Conservation (phyloP, 768 basidiomycete species). For the Mrakia frigida region DNA sequence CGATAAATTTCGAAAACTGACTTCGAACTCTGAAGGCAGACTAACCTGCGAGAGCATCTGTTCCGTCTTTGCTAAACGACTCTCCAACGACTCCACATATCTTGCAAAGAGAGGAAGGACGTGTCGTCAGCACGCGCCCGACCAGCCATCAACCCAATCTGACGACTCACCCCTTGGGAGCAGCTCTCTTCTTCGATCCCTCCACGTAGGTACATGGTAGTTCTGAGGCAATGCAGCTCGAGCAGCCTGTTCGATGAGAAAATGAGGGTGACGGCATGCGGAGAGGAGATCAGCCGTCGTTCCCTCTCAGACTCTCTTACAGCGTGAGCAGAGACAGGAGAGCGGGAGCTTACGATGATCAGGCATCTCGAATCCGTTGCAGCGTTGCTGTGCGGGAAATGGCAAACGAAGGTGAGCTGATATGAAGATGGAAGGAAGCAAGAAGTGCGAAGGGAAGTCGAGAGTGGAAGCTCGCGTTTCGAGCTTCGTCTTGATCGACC, state of each 20-base stretch:
- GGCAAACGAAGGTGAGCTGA: too few species aligned
- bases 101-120: background rate
- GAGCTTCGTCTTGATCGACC: background rate
- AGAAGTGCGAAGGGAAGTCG: background rate
- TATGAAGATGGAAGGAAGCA: too few species aligned
- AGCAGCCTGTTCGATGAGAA: constrained; percentile 16
- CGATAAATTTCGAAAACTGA: too few species aligned
- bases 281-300: background rate
- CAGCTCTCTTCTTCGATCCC: constrained; percentile 27
- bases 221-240: constrained; percentile 23
- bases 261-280: background rate
- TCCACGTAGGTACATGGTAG: constrained; percentile 29
- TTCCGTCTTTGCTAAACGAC: constrained; percentile 22
- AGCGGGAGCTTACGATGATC: constrained; percentile 2
- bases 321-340: background rate
- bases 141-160: background rate
- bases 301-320: background rate
- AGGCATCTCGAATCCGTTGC: constrained; percentile 33
- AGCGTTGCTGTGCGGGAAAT: constrained; percentile 20
- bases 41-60: constrained; percentile 19
- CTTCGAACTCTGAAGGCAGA: too few species aligned
- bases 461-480: background rate
- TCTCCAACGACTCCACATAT: constrained; percentile 27
- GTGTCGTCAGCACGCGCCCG: too few species aligned
- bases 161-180: constrained; percentile 26